A percentile compares a stretch with the other conserved stretches of the same genome.
Evolutionary conservation across 1,139 yeast genomes (phyloP).

Genomic region (Lodderomyces metapsilosis): DNA sequence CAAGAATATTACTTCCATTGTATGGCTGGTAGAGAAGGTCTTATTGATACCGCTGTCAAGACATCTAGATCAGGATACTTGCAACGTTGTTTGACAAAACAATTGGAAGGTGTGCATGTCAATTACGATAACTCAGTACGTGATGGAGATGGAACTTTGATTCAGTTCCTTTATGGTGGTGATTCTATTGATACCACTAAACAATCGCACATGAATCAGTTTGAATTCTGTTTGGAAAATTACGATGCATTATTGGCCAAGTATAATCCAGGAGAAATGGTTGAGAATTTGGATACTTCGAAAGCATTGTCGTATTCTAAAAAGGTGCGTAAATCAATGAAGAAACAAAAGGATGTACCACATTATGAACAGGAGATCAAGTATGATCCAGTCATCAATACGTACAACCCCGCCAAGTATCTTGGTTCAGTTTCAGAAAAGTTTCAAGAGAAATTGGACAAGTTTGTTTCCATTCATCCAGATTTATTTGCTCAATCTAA

Average conservation of each 20-base stretch:
- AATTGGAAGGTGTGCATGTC: slow-evolving; percentile 94
- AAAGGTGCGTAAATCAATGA: slow-evolving; percentile 73
- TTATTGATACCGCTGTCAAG: slow-evolving; percentile 98
- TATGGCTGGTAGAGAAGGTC: slow-evolving; percentile 99
- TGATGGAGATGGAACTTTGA: slow-evolving; percentile 90
- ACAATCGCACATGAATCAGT: slow-evolving; percentile 92
- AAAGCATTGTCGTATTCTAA: slow-evolving; percentile 77
- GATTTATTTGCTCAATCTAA: slow-evolving; percentile 53
- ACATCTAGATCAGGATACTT: slow-evolving; percentile 98
- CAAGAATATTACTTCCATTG: slow-evolving; percentile 99
- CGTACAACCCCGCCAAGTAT: slow-evolving; percentile 83
- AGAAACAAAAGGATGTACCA: slow-evolving; percentile 62
- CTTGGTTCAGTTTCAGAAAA: slow-evolving; percentile 92
- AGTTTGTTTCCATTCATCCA: slow-evolving; percentile 56
- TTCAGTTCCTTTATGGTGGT: slow-evolving; percentile 97
- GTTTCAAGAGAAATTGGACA: slow-evolving; percentile 79
- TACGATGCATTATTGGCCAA: slow-evolving; percentile 82
- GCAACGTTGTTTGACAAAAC: slow-evolving; percentile 98
- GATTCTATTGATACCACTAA: slow-evolving; percentile 93
- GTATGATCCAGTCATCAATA: slow-evolving; percentile 87
- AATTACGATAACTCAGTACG: slow-evolving; percentile 94
- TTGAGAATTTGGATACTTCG: slow-evolving; percentile 77
- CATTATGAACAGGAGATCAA: slow-evolving; percentile 63
- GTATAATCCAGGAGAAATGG: slow-evolving; percentile 79
- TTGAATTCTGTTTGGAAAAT: slow-evolving; percentile 89